Evolutionary conservation across 2,329 filamentous ascomycete species (phyloP), one percentile per base, ranked within the genome.

Genomic region (Xylaria sp.): DNA sequence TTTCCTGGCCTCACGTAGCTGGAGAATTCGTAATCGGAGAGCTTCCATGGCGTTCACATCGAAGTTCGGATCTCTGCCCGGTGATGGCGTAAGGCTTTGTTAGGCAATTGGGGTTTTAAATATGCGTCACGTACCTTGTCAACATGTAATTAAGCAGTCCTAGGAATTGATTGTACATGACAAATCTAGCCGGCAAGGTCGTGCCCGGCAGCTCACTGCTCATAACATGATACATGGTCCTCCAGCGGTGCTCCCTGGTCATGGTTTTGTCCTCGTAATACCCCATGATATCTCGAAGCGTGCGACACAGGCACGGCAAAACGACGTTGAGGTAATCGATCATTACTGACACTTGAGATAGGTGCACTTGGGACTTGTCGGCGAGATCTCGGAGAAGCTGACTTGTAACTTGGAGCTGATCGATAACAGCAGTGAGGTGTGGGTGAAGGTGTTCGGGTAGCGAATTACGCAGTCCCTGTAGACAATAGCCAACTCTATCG

Each of bases 181-280:
- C 72, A 62, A 88, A 87, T 6, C 85, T 77, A 15, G 81, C 79
- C 1, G 80, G 80, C 1, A 88, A 74, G 5, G 77, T 76, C 31
- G 85, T 78, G 0, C 81, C 83, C 2, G 77, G 80, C 3, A 80
- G 80, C 68, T 87, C 83, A 23, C 81, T 77, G 7, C 78, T 79
- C 79, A 88, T 80, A 4, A 76, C 74, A 70, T 86, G 79, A 68
- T 83, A 85, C 84, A 88, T 87, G 66, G 79, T 80, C 41, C 80
- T 79, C 86, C 86, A 88, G 55, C 85, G 79, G 35, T 78, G 75
- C 62, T 82, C 78, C 55, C 79, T 80, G 17, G 77, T 75, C 41
- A 81, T 65, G 4, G 76, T 77, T 35, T 76, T 79, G 68, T 87
- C 81, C 33, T 85, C 80, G 67, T 85, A 82, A 71, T 80, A 80